phyloP scores from a whole-genome alignment of 2,329 filamentous ascomycete species.

The Botrytis byssoidea region DNA sequence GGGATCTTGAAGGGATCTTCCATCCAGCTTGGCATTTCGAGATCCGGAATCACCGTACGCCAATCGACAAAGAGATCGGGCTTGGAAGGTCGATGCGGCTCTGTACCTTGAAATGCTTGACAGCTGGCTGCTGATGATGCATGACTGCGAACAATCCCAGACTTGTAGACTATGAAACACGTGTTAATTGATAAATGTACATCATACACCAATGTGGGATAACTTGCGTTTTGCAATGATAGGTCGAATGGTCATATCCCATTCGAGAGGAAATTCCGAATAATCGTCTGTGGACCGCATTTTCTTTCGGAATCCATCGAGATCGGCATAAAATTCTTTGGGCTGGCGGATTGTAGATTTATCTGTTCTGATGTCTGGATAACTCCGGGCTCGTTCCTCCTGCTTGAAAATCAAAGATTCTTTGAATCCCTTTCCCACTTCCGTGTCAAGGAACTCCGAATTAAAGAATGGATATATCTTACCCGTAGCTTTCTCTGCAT shows the following conservation, averaged over 20 bases:
- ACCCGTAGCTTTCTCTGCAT: slow-evolving; percentile 42
- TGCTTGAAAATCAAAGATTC: slow-evolving; percentile 44
- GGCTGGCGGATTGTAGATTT: slow-evolving; percentile 42
- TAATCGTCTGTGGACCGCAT: slow-evolving; percentile 34
- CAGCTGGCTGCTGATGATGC: slow-evolving; percentile 36
- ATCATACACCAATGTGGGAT: neutral
- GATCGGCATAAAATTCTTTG: slow-evolving; percentile 41
- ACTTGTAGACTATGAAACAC: slow-evolving; percentile 44
- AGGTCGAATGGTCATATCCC: slow-evolving; percentile 44
- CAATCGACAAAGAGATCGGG: slow-evolving; percentile 49
- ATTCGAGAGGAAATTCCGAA: slow-evolving; percentile 41
- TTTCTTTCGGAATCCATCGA: slow-evolving; percentile 23
- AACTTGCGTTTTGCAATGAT: slow-evolving; percentile 43
- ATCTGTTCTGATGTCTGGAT: slow-evolving; percentile 42
- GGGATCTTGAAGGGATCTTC: slow-evolving; percentile 40
- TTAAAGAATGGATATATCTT: slow-evolving; percentile 44
- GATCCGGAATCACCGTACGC: slow-evolving; percentile 31
- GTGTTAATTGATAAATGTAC: neutral
- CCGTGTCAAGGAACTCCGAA: slow-evolving; percentile 41
- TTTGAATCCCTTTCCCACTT: slow-evolving; percentile 39
- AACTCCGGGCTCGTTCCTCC: slow-evolving; percentile 41
- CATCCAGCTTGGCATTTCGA: slow-evolving; percentile 34
- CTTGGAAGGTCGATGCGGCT: slow-evolving; percentile 39
- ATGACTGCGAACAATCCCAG: slow-evolving; percentile 45
- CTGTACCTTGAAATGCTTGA: slow-evolving; percentile 41